These are phyloP conservation scores for Pseudomonodictys pantanalensis DNA, from an alignment of 495 filamentous ascomycete species.

Conservation along the genomic window DNA sequence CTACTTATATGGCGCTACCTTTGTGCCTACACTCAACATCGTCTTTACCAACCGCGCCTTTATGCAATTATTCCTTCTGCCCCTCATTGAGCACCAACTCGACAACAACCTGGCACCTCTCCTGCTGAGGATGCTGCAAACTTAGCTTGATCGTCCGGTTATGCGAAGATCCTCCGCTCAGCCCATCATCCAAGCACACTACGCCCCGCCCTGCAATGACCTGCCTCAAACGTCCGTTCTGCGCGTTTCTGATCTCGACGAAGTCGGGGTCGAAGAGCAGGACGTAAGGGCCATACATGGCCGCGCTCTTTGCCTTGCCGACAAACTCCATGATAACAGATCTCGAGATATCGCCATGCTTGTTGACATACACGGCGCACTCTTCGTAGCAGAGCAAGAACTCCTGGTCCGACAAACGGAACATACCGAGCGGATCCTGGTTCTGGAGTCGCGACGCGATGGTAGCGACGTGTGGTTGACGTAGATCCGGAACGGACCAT, in stretches of 20 bases:
- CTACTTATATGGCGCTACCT: background rate
- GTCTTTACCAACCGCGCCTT: background rate
- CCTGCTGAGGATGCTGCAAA: slow-evolving; percentile 87
- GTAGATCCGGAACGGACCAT: slow-evolving; percentile 84
- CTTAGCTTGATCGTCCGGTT: slow-evolving; percentile 79
- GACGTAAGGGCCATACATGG: slow-evolving; percentile 59
- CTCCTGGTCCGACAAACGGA: slow-evolving; percentile 86
- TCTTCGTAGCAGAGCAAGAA: slow-evolving; percentile 93
- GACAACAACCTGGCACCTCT: slow-evolving; percentile 78
- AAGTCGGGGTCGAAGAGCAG: slow-evolving; percentile 75
- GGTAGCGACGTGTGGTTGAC: slow-evolving; percentile 66
- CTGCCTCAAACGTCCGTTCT: slow-evolving; percentile 89
- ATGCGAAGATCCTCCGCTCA: slow-evolving; percentile 35
- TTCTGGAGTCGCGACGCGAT: slow-evolving; percentile 78
- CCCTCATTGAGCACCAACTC: slow-evolving; percentile 93
- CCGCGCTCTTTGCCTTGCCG: slow-evolving; percentile 80
- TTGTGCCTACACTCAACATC: background rate
- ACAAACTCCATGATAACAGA: slow-evolving; percentile 97
- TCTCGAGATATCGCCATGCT: slow-evolving; percentile 90
- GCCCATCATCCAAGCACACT: slow-evolving; percentile 81
- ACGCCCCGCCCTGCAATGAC: slow-evolving; percentile 90
- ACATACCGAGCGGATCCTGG: slow-evolving; percentile 90
- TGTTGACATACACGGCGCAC: slow-evolving; percentile 96
- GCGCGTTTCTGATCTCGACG: slow-evolving; percentile 92
- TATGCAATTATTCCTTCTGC: slow-evolving; percentile 62